Evolutionary conservation across 2,329 filamentous ascomycete species (phyloP).

Genomic region (Trichoderma sp.): DNA sequence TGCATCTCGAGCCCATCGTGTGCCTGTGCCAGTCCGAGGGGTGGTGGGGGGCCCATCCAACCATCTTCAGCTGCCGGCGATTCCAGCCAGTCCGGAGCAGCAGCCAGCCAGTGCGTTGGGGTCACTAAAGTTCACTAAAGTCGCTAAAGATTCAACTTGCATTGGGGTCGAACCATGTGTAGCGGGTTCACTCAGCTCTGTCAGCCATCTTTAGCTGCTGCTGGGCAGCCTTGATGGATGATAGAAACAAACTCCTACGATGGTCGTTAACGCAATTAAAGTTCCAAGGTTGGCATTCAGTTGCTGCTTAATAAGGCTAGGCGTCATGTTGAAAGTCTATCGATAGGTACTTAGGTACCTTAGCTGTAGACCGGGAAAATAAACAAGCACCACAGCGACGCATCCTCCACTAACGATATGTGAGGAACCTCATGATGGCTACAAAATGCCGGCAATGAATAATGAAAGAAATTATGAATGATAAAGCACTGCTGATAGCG

Average conservation of each 20-base stretch:
- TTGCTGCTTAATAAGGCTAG: background rate
- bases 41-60: background rate
- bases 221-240: background rate
- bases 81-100: constrained; percentile 5
- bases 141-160: background rate
- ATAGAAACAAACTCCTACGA: background rate
- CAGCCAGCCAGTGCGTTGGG: background rate
- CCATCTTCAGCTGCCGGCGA: background rate
- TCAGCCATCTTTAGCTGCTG: background rate
- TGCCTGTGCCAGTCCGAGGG: background rate
- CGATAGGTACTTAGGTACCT: background rate
- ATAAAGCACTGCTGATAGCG: background rate
- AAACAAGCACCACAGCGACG: background rate
- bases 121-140: background rate
- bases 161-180: background rate
- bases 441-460: background rate
- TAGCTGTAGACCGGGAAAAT: background rate
- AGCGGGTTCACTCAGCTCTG: background rate
- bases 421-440: background rate
- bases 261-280: background rate
- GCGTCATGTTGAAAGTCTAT: background rate
- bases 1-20: background rate
- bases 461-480: background rate
- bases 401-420: background rate
- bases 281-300: too few relatives aligned